Evolutionary conservation across 371 early-diverging fungal species (phyloP), one percentile per base, ranked within the genome.

Genomic region (Capniomyces stellatus): DNA sequence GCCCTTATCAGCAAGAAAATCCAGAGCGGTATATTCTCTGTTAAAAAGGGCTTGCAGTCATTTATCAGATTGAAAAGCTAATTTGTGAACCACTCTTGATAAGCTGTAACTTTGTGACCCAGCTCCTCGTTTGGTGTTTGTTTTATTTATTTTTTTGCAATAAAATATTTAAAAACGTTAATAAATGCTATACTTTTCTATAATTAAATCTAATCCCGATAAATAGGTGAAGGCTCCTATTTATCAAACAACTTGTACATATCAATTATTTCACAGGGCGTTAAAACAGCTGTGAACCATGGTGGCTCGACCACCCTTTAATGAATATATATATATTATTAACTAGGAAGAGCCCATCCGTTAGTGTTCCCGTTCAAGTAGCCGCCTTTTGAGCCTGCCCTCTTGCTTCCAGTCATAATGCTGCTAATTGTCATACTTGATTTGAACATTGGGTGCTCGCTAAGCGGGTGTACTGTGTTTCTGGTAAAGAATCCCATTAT

Each of bases 371-470:
- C 6, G 30, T 48, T 24, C 18, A 4, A 48, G 18, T 48, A 22
- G 46, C 22, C 15, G 4, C n/a, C 21, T 27, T 39, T 51, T 51
- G 12, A 13, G 8, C 2, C 3, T 2, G 18, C 24, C 8, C 6
- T 13, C 12, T 35, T 51, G 35, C 29, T 13, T 13, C 13, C n/a
- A 18, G 6, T 13, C 2, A n/a, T 28, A 18, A 25, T 6, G 6
- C 6, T 44, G 44, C 21, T 44, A 25, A 44, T 44, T 4, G 4
- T 44, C 51, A 51, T 51, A 22, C 51, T 51, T 3, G 51, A 35
- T 31, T 18, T 31, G 31, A 35, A 51, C 51, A 51, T 51, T 29
- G 51, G 51, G 21, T 51, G 28, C 27, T 51, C 29, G 31, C 51
- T 31, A 2, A 51, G 31, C 4, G 51, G 12, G 19, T 51, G 23